Evolutionary conservation across 192 early-diverging fungal genomes (phyloP), one percentile per base, ranked within the genome.

Genomic region (Phycomyces nitens): DNA sequence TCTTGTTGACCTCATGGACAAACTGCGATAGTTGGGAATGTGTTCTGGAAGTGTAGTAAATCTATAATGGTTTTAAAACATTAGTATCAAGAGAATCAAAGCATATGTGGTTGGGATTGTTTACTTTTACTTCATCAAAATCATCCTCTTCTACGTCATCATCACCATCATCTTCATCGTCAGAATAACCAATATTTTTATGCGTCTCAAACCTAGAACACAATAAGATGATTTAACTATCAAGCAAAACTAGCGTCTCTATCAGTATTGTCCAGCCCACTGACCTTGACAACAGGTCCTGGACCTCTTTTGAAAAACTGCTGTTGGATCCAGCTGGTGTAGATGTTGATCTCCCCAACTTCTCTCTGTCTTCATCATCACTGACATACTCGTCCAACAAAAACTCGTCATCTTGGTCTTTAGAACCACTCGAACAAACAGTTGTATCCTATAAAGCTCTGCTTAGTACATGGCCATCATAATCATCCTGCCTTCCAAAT

Each of bases 21-120:
- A 98, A 94, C 69, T 98, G 96, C 22, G 85, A 76, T 15, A 98
- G 72, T 74, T 98, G 96, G 5, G 94, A 96, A 71, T 98, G 96
- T 15, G 92, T 92, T 42, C 88, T 82, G 18, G 88, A 90, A 15
- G 86, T 82, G 69, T 88, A 91, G 47, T 79, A 81, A 3, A 89
- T 81, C 77, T 86, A 53, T 18, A 22, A 15, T 10, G 29, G 23
- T 34, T 34, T 27, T 11, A 23, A 26, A 38, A n/a, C n/a, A n/a
- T n/a, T n/a, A n/a, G n/a, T n/a, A n/a, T n/a, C n/a, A n/a, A n/a
- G n/a, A n/a, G n/a, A n/a, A n/a, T n/a, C n/a, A n/a, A n/a, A n/a
- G n/a, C n/a, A n/a, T n/a, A n/a, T n/a, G n/a, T n/a, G n/a, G n/a
- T n/a, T n/a, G n/a, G n/a, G n/a, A n/a, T n/a, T n/a, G n/a, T n/a